Evolutionary conservation across 2,329 filamentous ascomycete genomes (phyloP), one percentile per base, ranked within the genome.

Genomic region (Botryotinia globosa): DNA sequence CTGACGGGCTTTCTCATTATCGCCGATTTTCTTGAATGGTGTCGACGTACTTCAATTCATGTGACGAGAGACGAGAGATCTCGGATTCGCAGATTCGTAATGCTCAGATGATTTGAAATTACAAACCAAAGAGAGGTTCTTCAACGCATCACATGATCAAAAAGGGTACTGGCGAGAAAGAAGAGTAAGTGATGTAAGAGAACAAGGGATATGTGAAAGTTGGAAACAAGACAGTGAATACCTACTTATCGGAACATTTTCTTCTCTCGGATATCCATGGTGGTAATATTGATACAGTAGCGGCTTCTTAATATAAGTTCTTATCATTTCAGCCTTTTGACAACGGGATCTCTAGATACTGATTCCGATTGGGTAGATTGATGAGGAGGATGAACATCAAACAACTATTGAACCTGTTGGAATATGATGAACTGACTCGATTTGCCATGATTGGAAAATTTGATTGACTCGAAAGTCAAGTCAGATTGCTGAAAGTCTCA

Each of bases 281-380:
- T 18, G n/a, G n/a, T 29, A 29, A 32, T 42, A 42, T 42, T 42
- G 37, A 29, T 29, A n/a, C n/a, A n/a, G n/a, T n/a, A 29, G 37
- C 37, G 59, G 34, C 9, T 44, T 34, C 22, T n/a, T n/a, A n/a
- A n/a, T n/a, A n/a, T n/a, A n/a, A n/a, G n/a, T n/a, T n/a, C n/a
- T 37, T 65, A 51, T 65, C 63, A 34, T 20, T 56, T 67, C 45
- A 54, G 45, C 34, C 48, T 67, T 66, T 67, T n/a, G 16, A 29
- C 48, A 34, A 56, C 45, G 64, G 64, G 34, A 56, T 54, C 34
- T 67, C 18, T 4, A 42, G 18, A 39, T 29, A 18, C 12, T 14
- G 34, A 56, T 67, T 54, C 64, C 64, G 45, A 67, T 67, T 67
- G 64, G 64, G 9, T 12, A 42, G 42, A 25, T 22, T 32, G 62